A percentile compares a stretch with the other conserved stretches of the same genome.
These are phyloP conservation scores for Ilyonectria mors-panacis DNA, from an alignment of 2,329 filamentous ascomycete species.

Conservation along the genomic window DNA sequence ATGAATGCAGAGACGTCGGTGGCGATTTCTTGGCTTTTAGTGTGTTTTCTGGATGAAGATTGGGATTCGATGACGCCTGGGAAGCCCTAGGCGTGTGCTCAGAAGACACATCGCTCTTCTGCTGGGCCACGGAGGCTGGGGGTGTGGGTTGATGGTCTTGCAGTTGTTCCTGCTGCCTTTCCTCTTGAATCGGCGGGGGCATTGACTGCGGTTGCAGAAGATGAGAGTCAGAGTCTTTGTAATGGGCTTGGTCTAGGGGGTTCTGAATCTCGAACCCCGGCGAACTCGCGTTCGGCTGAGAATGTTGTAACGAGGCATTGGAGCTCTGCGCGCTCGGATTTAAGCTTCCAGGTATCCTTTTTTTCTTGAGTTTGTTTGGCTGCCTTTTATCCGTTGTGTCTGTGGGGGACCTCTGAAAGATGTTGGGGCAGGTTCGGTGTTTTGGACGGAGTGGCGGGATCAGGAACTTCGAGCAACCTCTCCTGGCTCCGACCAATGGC, in stretches of 20 bases:
- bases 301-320: slow-evolving; percentile 76
- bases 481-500: slow-evolving; percentile 64
- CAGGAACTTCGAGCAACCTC: slow-evolving; percentile 60
- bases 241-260: slow-evolving; percentile 58
- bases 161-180: slow-evolving; percentile 38
- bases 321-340: slow-evolving; percentile 95
- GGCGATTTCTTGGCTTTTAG: slow-evolving; percentile 81
- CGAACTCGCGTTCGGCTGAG: slow-evolving; percentile 60
- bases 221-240: slow-evolving; percentile 39
- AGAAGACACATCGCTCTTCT: slow-evolving; percentile 54
- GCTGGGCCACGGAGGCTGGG: slow-evolving; percentile 36
- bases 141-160: slow-evolving; percentile 39
- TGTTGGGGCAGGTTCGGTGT: slow-evolving; percentile 78
- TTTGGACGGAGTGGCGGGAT: slow-evolving; percentile 69
- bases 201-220: slow-evolving; percentile 34
- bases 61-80: slow-evolving; percentile 60
- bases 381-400: slow-evolving; percentile 75
- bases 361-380: slow-evolving; percentile 94
- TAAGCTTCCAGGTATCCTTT: slow-evolving; percentile 79
- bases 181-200: slow-evolving; percentile 40
- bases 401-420: slow-evolving; percentile 80
- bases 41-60: slow-evolving; percentile 61
- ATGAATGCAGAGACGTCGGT: slow-evolving; percentile 82
- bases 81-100: slow-evolving; percentile 64
- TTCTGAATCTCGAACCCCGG: slow-evolving; percentile 63